phyloP scores from a whole-genome alignment of 805 yeast species.

The Cephaloascus albidus region DNA sequence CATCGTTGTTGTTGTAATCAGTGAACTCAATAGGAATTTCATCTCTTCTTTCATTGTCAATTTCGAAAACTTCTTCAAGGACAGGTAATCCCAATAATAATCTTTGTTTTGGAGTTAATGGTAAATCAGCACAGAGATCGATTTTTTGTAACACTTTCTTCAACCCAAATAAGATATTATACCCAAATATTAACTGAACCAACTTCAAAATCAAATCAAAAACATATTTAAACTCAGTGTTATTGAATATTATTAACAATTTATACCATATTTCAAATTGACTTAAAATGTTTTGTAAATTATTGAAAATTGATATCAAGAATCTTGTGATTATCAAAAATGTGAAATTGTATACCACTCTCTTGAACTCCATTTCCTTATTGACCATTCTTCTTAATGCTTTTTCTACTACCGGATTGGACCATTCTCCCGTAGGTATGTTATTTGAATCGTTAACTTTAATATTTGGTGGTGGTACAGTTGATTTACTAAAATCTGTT shows the following conservation, averaged over 20 bases:
- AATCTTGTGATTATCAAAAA: conserved; percentile 10
- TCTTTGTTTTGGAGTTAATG: conserved; percentile 25
- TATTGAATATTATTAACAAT: conserved; percentile 1
- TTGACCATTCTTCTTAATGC: conserved; percentile 26
- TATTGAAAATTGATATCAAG: conserved; percentile 6
- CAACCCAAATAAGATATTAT: conserved; percentile 9
- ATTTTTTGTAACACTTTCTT: conserved; percentile 13
- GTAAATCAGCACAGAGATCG: conserved; percentile 30
- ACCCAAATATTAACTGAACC: conserved; percentile 6
- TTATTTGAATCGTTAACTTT: conserved; percentile 2
- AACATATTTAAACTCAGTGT: conserved; percentile 1
- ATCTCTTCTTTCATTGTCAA: background rate
- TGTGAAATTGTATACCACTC: conserved; percentile 9
- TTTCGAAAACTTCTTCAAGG: background rate
- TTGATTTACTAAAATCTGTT: no score
- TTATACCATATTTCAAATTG: no score
- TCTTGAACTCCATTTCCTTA: conserved; percentile 15
- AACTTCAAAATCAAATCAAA: conserved; percentile 1
- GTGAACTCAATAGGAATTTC: background rate
- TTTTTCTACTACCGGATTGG: conserved; percentile 22
- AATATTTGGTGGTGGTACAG: background rate
- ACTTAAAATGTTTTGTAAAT: conserved; percentile 1
- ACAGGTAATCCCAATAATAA: conserved; percentile 20
- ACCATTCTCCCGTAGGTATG: conserved; percentile 21
- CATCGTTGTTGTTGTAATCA: background rate